Evolutionary conservation across 2,329 filamentous ascomycete genomes (phyloP), one percentile per base, ranked within the genome.

Genomic region (Colletotrichum tamarilloi): DNA sequence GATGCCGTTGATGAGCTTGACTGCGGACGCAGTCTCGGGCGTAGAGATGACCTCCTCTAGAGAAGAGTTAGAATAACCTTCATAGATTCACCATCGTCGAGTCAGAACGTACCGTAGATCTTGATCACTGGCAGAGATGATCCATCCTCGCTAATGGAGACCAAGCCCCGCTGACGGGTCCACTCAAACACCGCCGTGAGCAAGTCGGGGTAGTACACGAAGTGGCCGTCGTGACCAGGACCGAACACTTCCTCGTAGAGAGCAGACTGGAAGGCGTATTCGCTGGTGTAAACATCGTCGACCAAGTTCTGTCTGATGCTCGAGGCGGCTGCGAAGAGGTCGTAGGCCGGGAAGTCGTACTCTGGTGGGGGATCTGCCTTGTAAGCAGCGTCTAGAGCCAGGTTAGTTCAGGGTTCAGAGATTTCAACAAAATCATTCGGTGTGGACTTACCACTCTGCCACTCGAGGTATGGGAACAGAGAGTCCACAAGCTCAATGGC

Each of bases 331-430:
- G 74, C 81, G 70, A 80, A 84, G 53, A 85, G 77, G 75, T 85
- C 83, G 57, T 82, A 81, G 30, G 79, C 69, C 0, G 87, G 84
- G 68, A 88, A 85, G 59, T 82, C 80, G 77, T 90, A 91, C 14
- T 81, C 82, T 12, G 82, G 70, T 0, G 89, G 89, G 3, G 89
- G 89, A 60, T 87, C 80, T 72, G 86, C 87, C 49, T 88, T 82
- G 76, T 84, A 86, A 6, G 84, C 84, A 9, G 85, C 77, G 4
- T 85, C 85, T 69, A 1, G 3, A 35, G 12, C 11, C 2, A 24
- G 26, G 22, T 63, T 11, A 60, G 19, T 11, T 14, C 24, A 5
- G 8, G 11, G 30, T 42, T 0, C 38, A 4, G 5, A 26, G 38
- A 0, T 3, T 35, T 11, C 19, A 11, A 46, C 42, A 4, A 28